Base-by-base conservation (phyloP, 1,139 yeast species). In the Petasospora rhodanensis region DNA sequence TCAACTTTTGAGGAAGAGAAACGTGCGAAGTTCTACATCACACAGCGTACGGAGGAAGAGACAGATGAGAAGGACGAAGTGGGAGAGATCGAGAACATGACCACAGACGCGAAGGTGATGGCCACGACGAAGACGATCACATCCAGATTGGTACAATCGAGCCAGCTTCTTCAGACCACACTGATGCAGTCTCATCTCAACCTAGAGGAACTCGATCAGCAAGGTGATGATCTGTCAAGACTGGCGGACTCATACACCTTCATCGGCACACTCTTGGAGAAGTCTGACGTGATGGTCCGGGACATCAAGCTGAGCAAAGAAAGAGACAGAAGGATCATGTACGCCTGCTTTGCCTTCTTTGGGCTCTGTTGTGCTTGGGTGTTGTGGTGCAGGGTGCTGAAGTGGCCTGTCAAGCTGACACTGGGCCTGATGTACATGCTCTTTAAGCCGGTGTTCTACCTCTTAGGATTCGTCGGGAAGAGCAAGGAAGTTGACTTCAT, bases 181-280 rank as follows among this genome's bases (percentile, higher is more conserved):
- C 65, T 77, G 8, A 50, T 77, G 37, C 82, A 76, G 46, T 73
- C 79, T 8, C 79, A 74, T 41, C 56, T 77, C 31, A 76, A 76
- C 43, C 55, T 76, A 18, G 81, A 76, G 28, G 68, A 76, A n/a
- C 51, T 77, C 16, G 71, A 65, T 34, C 76, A 68, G 35, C 84
- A 77, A 42, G 64, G 75, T 2, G 65, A 66, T 29, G 75, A 75
- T 23, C 53, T 77, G 36, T 43, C 55, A 5, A 56, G 56, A 11
- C 57, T 73, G 42, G 67, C 71, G 33, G 74, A 71, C 25, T 65
- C 64, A 32, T 68, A 68, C 40, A 55, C 63, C 14, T 63, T 64
- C 33, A 63, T 75, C 32, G 65, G 70, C 27, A 64, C 62, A 25
- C 56, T 76, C 18, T 60, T 76, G 38, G 56, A 56, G 27, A 70